Base-by-base conservation (phyloP, 2,329 filamentous ascomycete species). In the Colletotrichum sp. region DNA sequence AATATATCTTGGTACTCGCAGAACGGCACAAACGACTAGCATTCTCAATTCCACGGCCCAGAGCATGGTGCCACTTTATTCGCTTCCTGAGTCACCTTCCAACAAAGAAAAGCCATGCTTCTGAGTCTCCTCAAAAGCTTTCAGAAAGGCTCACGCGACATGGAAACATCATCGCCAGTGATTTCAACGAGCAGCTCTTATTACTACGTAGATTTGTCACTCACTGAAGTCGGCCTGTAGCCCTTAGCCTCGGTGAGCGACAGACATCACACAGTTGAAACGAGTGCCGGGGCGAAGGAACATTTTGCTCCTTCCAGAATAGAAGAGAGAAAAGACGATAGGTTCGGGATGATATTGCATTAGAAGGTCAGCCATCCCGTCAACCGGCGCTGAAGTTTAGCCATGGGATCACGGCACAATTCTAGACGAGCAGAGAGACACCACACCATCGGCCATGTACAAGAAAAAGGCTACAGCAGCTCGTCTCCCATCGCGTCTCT, bases 401-500 rank as follows among this genome's bases (percentile, higher is more conserved):
- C 44, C 44, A 21, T 52, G 44, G 44, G 44, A 52, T 21, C 44
- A 52, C 44, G 44, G 44, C 44, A 52, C 34, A 26, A 21, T 21
- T 6, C 15, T 21, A 18, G 28, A 21, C 44, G n/a, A 52, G n/a
- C n/a, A 52, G 18, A 59, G 15, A 59, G 10, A 49, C 18, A 49
- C 39, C 18, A 49, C 39, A 49, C 39, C 39, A 44, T 44, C 39
- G 39, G 39, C 18, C 39, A 49, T n/a, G 18, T 49, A 12, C 39
- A 21, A 21, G 44, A 52, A 30, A 52, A 62, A 28, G 72, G 52
- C 52, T 63, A 49, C 44, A 49, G 44, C 44, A 49, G n/a, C n/a
- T 21, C 44, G 44, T 49, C 44, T 52, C 44, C 44, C 44, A 52
- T 52, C 44, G 21, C 44, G 44, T 52, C 44, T 52, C 18, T 52